Base-by-base conservation (phyloP, 2,329 filamentous ascomycete species). In the Pyricularia grisea region DNA sequence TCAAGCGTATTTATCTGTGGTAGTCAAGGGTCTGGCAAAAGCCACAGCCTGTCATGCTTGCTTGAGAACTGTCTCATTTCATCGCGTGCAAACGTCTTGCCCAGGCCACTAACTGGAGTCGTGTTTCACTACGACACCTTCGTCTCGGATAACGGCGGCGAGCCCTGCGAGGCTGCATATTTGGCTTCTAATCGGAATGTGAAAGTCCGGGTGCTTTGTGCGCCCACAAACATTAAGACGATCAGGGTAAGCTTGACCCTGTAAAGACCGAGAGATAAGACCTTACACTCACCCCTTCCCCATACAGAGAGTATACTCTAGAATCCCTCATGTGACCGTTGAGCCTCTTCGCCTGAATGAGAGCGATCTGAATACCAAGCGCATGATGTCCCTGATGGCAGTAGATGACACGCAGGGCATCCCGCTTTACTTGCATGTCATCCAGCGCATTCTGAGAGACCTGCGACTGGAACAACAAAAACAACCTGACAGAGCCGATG, bases 121-220 rank as follows among this genome's bases (percentile, higher is more conserved):
- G 84, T 91, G 0, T 90, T 91, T 66, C 88, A 91, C 71, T 91
- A 88, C 70, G 87, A 89, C 71, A 82, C 81, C 0, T 87, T 85
- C 70, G 80, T 81, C 12, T 84, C 81, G 0, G 81, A 84, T 63
- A 73, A 75, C 0, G 77, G 80, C 1, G 83, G 83, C 14, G 79
- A 79, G 0, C 82, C 87, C 0, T 89, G 87, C 69, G 88, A 91
- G 74, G 87, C 84, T 0, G 86, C 87, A 0, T 87, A 82, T 71
- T 76, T 91, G 3, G 79, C 83, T 0, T 82, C 81, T 0, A 72
- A 80, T 28, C 69, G 72, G 0, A 74, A 77, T 0, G 77, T 87
- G 25, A 76, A 78, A 0, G 85, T 88, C 1, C 78, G 82, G 2
- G 83, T 89, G 0, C 75, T 89, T 0, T 87, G 86, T 31, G 79